Base-by-base conservation (phyloP, 345 rosid species). In the Conringia planisiliqua region DNA sequence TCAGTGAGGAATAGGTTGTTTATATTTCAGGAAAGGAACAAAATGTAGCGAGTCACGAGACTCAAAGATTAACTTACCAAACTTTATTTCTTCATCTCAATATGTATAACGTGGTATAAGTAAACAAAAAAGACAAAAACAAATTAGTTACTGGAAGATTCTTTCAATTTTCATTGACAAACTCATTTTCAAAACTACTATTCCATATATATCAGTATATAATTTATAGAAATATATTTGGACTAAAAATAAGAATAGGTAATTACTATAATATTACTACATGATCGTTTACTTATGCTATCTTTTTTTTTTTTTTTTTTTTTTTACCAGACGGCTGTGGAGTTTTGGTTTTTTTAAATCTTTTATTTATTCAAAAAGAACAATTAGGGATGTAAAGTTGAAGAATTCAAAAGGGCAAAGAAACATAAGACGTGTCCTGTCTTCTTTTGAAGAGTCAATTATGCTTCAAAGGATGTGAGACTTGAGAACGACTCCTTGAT, bases 381-480 rank as follows among this genome's bases (percentile, higher is more conserved):
- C 10, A 2, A 24, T 47, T 22, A 26, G 51, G 29, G 20, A 26
- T 68, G 32, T 14, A 18, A 47, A 56, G 72, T 44, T 17, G 32
- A 16, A 66, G 26, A 66, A 39, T 29, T 51, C 50, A 52, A 52
- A 76, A 62, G 75, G 80, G 51, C 71, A 57, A 63, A 6, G 44
- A 63, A 63, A 55, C 27, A 10, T 54, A 38, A 54, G 60, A 62
- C 76, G 67, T 77, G 67, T 52, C 71, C 38, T 77, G 66, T 63
- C 61, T 48, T 47, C 18, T 43, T 42, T 52, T 42, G 79, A 76
- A 76, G 59, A 70, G 80, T 76, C 70, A 42, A 69, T 62, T 62
- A 69, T 62, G 68, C 61, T 76, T 76, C 42, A 26, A 43, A 52
- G 47, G 50, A 38, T n/a, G 24, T n/a, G 40, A 16, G 58, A 59